Conservation (phyloP, 2,329 filamentous ascomycete genomes). For the Pseudopithomyces chartarum region DNA sequence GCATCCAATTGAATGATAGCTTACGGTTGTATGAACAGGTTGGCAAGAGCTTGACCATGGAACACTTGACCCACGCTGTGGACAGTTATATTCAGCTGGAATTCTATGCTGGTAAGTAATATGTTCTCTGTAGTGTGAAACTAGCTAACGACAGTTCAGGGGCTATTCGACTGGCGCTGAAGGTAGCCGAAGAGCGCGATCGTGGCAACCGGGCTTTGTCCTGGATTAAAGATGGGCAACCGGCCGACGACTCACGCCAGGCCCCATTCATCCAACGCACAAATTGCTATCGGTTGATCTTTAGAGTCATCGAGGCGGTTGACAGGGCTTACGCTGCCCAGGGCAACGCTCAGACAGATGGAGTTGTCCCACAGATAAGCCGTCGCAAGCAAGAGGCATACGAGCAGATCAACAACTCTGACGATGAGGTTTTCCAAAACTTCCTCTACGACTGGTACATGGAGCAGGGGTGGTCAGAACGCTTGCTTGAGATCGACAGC, state of each 20-base stretch:
- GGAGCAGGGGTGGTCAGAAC: constrained; percentile 79
- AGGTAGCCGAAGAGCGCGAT: constrained; percentile 82
- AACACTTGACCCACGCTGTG: constrained; percentile 79
- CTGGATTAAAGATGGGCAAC: constrained; percentile 86
- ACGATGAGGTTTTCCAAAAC: constrained; percentile 93
- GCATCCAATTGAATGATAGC: constrained; percentile 85
- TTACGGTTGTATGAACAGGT: constrained; percentile 87
- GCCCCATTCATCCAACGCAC: constrained; percentile 72
- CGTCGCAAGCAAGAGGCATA: constrained; percentile 89
- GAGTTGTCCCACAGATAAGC: constrained; percentile 73
- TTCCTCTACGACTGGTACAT: constrained; percentile 99
- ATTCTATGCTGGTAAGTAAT: constrained; percentile 74
- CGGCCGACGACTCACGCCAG: constrained; percentile 69
- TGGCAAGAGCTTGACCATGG: constrained; percentile 77
- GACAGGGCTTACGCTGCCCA: constrained; percentile 72
- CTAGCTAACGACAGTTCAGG: constrained; percentile 43
- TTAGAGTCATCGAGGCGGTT: constrained; percentile 76
- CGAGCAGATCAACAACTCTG: constrained; percentile 82
- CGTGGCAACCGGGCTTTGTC: constrained; percentile 82
- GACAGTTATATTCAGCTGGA: constrained; percentile 78
- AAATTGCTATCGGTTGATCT: constrained; percentile 84
- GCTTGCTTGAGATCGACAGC: constrained; percentile 82
- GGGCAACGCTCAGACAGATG: constrained; percentile 73
- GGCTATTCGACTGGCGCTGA: constrained; percentile 84
- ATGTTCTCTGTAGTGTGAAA: background rate